These are phyloP conservation scores for Neurospora sp. DNA, from an alignment of 495 filamentous ascomycete genomes.

Conservation along the genomic window DNA sequence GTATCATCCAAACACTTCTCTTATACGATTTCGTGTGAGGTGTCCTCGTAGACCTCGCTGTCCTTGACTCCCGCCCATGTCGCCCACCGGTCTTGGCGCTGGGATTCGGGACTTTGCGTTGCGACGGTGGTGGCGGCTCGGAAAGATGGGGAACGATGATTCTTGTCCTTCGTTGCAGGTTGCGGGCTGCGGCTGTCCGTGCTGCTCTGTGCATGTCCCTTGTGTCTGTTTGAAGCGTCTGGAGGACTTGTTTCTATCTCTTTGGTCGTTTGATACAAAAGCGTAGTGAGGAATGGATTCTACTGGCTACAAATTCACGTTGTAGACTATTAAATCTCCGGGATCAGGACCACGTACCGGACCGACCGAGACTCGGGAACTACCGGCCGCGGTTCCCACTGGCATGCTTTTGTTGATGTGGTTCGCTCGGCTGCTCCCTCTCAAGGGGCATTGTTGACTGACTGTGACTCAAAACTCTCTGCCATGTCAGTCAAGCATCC, in stretches of 20 bases:
- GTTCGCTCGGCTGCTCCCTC: background rate
- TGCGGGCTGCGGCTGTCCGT: background rate
- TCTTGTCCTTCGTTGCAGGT: background rate
- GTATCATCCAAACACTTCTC: conserved; percentile 14
- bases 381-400: background rate
- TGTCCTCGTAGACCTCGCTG: background rate
- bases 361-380: background rate
- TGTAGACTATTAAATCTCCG: background rate
- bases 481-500: background rate
- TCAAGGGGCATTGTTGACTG: background rate
- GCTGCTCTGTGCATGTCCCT: background rate
- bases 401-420: background rate
- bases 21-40: background rate
- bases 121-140: background rate
- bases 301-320: background rate
- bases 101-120: background rate
- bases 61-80: background rate
- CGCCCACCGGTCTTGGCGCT: background rate
- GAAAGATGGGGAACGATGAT: background rate
- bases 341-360: background rate
- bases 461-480: background rate
- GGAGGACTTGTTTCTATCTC: background rate
- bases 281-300: background rate
- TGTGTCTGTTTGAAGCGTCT: background rate
- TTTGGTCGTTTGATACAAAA: background rate